Evolutionary conservation across 441 rosid genomes (phyloP), one percentile per base, ranked within the genome.

Genomic region (Daphne laureola): DNA sequence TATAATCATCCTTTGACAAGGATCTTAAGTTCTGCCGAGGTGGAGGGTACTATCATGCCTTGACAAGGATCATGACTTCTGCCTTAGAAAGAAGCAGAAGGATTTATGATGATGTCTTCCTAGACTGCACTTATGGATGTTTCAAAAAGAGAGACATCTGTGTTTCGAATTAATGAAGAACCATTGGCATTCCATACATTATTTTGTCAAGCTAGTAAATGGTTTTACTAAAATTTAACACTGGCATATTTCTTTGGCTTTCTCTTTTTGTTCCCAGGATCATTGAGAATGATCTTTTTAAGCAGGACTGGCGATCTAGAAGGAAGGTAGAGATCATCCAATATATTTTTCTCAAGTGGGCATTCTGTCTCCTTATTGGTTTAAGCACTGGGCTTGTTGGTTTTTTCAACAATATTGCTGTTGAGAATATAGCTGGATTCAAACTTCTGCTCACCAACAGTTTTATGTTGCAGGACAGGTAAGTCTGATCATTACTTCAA

Each of bases 251-350:
- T 26, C 11, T 16, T 14, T 47, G 11, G 36, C 31, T 21, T 49
- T 49, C 2, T 43, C 55, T 0, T 51, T 27, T 51, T 40, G 66
- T 26, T 61, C 62, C 43, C 82, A 87, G 99, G 85, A 83, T 93
- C 54, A 49, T 72, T 8, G 97, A 93, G 70, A 93, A 90, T 64
- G 95, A 77, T 49, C 73, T 93, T 43, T 85, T 93, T 64, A 87
- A 83, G 75, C 96, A 90, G 55, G 96, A 93, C 52, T 93, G 99
- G 97, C 80, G 99, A 67, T 68, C 95, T 7, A 80, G 96, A 63
- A 82, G 44, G 74, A 90, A 77, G 80, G 67, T 69, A 18, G 80
- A 93, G 82, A 90, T 90, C 64, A 83, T 66, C 64, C 97, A 87
- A 62, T 93, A 93, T 57, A 55, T 92, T 23, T 54, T 80, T 59